Percentiles rank a stretch among this genome's conserved stretches.
These are phyloP conservation scores for Saitozyma sp. DNA, from an alignment of 768 basidiomycete species.

Conservation along the genomic window DNA sequence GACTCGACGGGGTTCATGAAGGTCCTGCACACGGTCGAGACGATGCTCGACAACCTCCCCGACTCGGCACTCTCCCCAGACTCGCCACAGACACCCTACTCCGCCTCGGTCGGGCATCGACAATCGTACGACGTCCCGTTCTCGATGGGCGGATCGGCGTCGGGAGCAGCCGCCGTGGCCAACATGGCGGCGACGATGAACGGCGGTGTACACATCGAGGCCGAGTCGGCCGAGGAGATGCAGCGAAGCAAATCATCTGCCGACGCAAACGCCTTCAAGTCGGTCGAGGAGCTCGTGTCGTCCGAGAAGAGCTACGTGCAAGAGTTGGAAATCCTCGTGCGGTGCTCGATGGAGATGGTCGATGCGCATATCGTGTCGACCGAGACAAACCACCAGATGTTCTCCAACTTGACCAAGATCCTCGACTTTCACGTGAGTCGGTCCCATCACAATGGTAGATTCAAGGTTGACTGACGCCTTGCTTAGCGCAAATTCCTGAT, in stretches of 20 bases:
- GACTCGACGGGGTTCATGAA: constrained; percentile 81
- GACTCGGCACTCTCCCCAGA: constrained; percentile 50
- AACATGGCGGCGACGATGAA: constrained; percentile 45
- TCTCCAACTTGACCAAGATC: constrained; percentile 89
- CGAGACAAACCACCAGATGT: constrained; percentile 92
- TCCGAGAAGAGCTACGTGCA: constrained; percentile 96
- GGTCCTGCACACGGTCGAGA: constrained; percentile 58
- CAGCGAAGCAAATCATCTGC: constrained; percentile 22
- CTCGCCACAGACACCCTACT: constrained; percentile 46
- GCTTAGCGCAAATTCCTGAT: constrained; percentile 50
- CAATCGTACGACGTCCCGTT: constrained; percentile 44
- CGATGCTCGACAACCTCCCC: constrained; percentile 49
- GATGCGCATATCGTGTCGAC: constrained; percentile 83
- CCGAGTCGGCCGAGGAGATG: constrained; percentile 25
- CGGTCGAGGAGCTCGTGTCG: constrained; percentile 79
- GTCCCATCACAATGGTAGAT: neutral
- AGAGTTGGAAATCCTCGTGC: constrained; percentile 94
- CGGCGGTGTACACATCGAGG: constrained; percentile 36
- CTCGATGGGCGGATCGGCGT: constrained; percentile 37
- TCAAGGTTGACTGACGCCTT: neutral
- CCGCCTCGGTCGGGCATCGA: constrained; percentile 11
- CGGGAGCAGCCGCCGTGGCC: constrained; percentile 34
- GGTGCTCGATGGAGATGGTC: constrained; percentile 81
- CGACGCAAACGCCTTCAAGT: constrained; percentile 43
- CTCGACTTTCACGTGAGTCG: constrained; percentile 77